Percentiles rank a stretch among this genome's conserved stretches.
Evolutionary conservation across 345 rosid species (phyloP).

Genomic region (Limnanthes douglasii): DNA sequence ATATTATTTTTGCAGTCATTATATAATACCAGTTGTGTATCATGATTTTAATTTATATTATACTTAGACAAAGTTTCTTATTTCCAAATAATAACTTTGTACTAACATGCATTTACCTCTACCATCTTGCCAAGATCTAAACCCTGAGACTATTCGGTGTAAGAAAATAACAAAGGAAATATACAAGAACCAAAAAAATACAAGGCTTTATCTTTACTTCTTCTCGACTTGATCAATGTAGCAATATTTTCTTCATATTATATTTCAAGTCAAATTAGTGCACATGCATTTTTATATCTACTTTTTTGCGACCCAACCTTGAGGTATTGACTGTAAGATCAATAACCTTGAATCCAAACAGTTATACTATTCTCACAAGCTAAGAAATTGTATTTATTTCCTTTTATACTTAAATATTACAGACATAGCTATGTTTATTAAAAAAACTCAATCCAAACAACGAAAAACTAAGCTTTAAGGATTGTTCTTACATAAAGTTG

Average conservation of each 20-base stretch:
- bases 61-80: no score
- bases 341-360: constrained; percentile 87
- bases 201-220: no score
- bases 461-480: constrained; percentile 1
- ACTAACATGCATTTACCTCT: constrained; percentile 18
- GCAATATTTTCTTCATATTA: no score
- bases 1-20: no score
- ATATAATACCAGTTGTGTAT: no score
- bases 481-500: constrained; percentile 69
- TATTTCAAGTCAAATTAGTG: neutral
- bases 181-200: constrained; percentile 18
- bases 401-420: constrained; percentile 38
- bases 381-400: constrained; percentile 69
- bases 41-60: no score
- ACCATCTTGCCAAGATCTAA: constrained; percentile 89
- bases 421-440: constrained; percentile 2
- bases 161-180: constrained; percentile 58
- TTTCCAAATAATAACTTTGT: neutral
- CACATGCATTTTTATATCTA: constrained; percentile 91
- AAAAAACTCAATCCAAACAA: constrained; percentile 5
- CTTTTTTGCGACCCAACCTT: constrained; percentile 80
- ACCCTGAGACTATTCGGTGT: constrained; percentile 91
- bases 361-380: constrained; percentile 82
- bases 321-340: constrained; percentile 92
- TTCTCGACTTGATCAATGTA: no score